These are phyloP conservation scores for Saxophila tyrrhenica DNA, from an alignment of 495 filamentous ascomycete species.

Conservation along the genomic window DNA sequence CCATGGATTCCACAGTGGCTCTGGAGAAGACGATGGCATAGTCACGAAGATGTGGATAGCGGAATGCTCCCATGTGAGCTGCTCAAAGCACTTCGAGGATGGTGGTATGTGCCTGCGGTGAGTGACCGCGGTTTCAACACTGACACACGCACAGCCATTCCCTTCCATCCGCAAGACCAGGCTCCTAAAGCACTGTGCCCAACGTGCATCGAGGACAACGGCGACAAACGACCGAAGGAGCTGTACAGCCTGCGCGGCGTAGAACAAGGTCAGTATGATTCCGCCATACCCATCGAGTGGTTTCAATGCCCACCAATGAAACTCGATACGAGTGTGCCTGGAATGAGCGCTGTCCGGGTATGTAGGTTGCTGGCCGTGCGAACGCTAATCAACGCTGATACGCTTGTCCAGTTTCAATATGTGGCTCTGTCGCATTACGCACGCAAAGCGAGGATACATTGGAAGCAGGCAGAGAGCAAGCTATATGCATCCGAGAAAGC, in stretches of 20 bases:
- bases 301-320: slow-evolving; percentile 29
- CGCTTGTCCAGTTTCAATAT: slow-evolving; percentile 33
- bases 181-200: slow-evolving; percentile 34
- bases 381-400: background rate
- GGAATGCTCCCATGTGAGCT: slow-evolving; percentile 35
- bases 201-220: slow-evolving; percentile 26
- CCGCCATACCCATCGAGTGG: slow-evolving; percentile 29
- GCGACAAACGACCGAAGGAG: slow-evolving; percentile 24
- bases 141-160: slow-evolving; percentile 23
- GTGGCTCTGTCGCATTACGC: slow-evolving; percentile 22
- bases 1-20: slow-evolving; percentile 25
- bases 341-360: slow-evolving; percentile 32
- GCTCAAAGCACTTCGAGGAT: slow-evolving; percentile 34
- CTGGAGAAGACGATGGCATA: slow-evolving; percentile 19
- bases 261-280: slow-evolving; percentile 29
- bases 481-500: background rate
- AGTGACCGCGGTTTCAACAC: background rate
- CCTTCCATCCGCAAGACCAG: slow-evolving; percentile 30
- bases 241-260: slow-evolving; percentile 33
- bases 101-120: slow-evolving; percentile 25
- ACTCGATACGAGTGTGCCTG: slow-evolving; percentile 22
- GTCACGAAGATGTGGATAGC: slow-evolving; percentile 35
- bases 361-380: background rate
- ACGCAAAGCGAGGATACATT: slow-evolving; percentile 16
- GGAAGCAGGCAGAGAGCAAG: slow-evolving; percentile 11